A percentile compares a stretch with the other conserved stretches of the same genome.
Evolutionary conservation across 2,329 filamentous ascomycete genomes (phyloP).

Genomic region (Alternaria sp.): DNA sequence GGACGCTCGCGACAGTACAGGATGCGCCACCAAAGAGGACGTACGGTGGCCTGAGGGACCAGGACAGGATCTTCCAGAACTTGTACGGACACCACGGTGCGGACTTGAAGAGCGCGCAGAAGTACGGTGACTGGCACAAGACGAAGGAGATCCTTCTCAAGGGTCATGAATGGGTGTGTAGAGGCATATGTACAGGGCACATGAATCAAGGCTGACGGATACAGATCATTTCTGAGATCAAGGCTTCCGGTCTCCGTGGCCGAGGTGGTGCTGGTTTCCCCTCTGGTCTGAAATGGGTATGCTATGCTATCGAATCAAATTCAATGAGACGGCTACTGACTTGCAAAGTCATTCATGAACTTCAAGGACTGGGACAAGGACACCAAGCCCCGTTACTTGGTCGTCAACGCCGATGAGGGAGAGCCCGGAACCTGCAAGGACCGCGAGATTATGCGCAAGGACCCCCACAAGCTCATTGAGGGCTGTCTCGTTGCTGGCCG

Average conservation of each 20-base stretch:
- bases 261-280: constrained; percentile 98
- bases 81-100: constrained; percentile 92
- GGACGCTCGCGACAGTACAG: constrained; percentile 72
- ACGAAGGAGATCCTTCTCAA: constrained; percentile 98
- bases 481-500: constrained; percentile 95
- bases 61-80: constrained; percentile 99
- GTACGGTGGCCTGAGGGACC: constrained; percentile 90
- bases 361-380: constrained; percentile 99
- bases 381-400: constrained; percentile 91
- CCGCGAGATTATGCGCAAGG: constrained; percentile 99
- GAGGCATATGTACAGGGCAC: neutral
- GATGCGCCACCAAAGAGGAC: constrained; percentile 66
- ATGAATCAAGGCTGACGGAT: constrained; percentile 28
- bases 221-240: constrained; percentile 94
- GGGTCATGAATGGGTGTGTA: constrained; percentile 86
- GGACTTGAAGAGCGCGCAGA: constrained; percentile 92
- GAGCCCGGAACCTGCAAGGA: constrained; percentile 99
- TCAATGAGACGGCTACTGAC: constrained; percentile 26
- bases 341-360: constrained; percentile 94
- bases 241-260: constrained; percentile 93
- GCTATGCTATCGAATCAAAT: constrained; percentile 13
- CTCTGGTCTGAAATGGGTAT: constrained; percentile 98
- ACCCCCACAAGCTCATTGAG: constrained; percentile 98
- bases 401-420: constrained; percentile 98
- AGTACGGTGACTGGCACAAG: constrained; percentile 99